These are phyloP conservation scores for Stipa capillata DNA, from an alignment of 176 grass and related monocot species.

Conservation along the genomic window DNA sequence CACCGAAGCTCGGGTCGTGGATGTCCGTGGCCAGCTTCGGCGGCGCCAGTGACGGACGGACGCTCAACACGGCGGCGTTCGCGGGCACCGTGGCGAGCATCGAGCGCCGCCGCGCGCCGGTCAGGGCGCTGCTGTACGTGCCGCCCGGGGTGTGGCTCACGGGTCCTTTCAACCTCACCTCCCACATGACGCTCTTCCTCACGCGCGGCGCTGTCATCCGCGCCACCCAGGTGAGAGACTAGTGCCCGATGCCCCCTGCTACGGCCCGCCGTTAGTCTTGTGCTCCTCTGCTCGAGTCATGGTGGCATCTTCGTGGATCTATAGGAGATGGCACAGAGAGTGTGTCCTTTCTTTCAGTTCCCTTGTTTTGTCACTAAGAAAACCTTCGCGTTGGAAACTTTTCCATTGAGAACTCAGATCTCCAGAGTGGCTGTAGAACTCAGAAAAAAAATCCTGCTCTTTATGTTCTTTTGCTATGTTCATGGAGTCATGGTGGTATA, in stretches of 20 bases:
- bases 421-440: neutral
- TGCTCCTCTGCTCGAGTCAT: neutral
- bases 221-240: conserved; percentile 48
- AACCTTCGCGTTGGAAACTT: too few species aligned
- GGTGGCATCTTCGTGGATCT: neutral
- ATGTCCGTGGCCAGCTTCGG: conserved; percentile 66
- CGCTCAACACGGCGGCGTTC: conserved; percentile 55
- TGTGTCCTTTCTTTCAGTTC: neutral
- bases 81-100: conserved; percentile 34
- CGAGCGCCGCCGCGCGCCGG: conserved; percentile 27
- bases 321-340: neutral
- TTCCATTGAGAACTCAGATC: neutral
- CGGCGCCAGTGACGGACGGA: conserved; percentile 49
- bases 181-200: conserved; percentile 84
- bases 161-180: conserved; percentile 79
- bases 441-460: neutral
- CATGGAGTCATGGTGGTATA: neutral
- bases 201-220: conserved; percentile 60
- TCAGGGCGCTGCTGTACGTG: conserved; percentile 63
- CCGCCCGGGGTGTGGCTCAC: conserved; percentile 77
- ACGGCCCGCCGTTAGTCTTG: neutral
- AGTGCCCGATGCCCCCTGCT: neutral
- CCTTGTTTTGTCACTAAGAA: neutral
- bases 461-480: neutral
- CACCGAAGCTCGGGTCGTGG: conserved; percentile 43